Evolutionary conservation across 352 stramenopile species (phyloP).

Genomic region (Phytophthora pistaciae): DNA sequence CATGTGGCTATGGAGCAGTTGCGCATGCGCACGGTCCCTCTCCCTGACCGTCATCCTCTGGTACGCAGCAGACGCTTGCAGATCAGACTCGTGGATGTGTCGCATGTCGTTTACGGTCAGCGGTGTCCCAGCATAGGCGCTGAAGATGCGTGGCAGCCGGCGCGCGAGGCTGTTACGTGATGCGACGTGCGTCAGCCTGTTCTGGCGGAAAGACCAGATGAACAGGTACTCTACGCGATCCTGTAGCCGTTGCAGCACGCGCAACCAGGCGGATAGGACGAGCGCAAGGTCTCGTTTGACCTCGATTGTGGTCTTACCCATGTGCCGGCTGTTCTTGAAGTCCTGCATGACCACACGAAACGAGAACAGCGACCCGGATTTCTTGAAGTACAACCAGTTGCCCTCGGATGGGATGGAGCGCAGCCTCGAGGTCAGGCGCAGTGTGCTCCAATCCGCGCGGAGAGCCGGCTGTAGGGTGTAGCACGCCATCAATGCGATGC

Average conservation of each 20-base stretch:
- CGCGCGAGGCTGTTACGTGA: background rate
- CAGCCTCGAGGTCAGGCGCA: background rate
- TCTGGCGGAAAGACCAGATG: background rate
- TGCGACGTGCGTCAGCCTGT: background rate
- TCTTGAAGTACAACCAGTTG: conserved; percentile 1
- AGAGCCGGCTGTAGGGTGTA: conserved; percentile 1
- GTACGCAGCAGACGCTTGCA: background rate
- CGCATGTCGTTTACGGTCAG: background rate
- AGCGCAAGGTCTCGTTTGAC: background rate
- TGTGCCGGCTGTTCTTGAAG: conserved; percentile 1
- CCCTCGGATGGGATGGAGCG: background rate
- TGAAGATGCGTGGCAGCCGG: background rate
- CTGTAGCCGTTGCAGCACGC: background rate
- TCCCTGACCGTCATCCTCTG: background rate
- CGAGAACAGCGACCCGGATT: background rate
- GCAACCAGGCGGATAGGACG: background rate
- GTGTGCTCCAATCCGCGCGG: background rate
- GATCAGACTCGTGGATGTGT: conserved; percentile 1
- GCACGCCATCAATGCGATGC: background rate
- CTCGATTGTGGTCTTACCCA: background rate
- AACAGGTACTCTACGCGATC: background rate
- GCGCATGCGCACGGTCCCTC: background rate
- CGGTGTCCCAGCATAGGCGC: background rate
- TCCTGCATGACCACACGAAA: background rate
- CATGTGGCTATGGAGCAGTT: background rate